Conservation (phyloP, 768 basidiomycete genomes). For the Naganishia vishniacii region DNA sequence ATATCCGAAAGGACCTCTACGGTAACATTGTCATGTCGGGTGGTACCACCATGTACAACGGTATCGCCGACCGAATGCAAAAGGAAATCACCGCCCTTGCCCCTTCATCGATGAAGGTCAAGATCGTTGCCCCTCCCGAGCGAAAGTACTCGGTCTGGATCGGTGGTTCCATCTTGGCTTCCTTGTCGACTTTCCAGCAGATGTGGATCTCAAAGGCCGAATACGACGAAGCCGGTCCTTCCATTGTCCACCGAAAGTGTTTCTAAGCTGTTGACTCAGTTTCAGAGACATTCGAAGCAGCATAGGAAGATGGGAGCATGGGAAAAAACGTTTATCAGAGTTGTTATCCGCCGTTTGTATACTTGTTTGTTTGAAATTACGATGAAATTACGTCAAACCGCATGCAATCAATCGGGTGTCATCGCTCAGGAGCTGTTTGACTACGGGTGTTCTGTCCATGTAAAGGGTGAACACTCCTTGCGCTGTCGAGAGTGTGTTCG, state of each 20-base stretch:
- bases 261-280: conserved; percentile 38
- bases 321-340: conserved; percentile 20
- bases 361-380: conserved; percentile 15
- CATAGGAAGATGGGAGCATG: conserved; percentile 21
- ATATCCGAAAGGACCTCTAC: conserved; percentile 68
- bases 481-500: too few species aligned
- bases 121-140: conserved; percentile 89
- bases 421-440: too few species aligned
- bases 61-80: conserved; percentile 92
- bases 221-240: conserved; percentile 44
- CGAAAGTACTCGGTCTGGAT: conserved; percentile 96
- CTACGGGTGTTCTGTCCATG: too few species aligned
- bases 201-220: conserved; percentile 63
- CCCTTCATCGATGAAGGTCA: conserved; percentile 89
- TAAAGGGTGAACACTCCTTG: too few species aligned
- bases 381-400: conserved; percentile 20
- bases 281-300: background rate
- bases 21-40: conserved; percentile 83
- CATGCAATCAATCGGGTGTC: too few species aligned
- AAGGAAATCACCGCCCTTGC: conserved; percentile 81
- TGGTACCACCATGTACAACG: conserved; percentile 92
- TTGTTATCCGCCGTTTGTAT: conserved; percentile 23
- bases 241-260: conserved; percentile 51
- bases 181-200: conserved; percentile 92
- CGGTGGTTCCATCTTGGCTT: conserved; percentile 58